Conservation (phyloP, 441 rosid genomes). For the Eutrema salsugineum region DNA sequence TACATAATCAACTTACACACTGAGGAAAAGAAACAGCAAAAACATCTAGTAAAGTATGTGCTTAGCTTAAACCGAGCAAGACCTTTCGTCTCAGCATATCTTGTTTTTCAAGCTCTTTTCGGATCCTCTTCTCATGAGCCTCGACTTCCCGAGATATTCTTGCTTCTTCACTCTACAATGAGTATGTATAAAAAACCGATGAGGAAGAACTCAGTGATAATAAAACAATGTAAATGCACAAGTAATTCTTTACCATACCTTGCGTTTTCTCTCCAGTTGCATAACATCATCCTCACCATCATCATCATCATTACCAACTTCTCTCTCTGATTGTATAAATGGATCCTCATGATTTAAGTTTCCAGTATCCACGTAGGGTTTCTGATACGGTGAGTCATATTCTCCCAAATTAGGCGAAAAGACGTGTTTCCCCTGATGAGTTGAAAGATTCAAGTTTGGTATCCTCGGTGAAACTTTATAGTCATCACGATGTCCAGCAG, state of each 20-base stretch:
- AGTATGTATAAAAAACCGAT: slow-evolving; percentile 7
- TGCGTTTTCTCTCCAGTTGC: slow-evolving; percentile 67
- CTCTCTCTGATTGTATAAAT: slow-evolving; percentile 49
- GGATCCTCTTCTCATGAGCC: slow-evolving; percentile 79
- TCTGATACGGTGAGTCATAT: slow-evolving; percentile 45
- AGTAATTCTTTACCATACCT: slow-evolving; percentile 38
- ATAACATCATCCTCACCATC: slow-evolving; percentile 58
- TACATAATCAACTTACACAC: slow-evolving; percentile 27
- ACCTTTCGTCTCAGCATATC: slow-evolving; percentile 88
- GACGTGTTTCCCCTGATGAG: slow-evolving; percentile 57
- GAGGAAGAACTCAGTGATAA: not conserved
- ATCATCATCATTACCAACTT: slow-evolving; percentile 49
- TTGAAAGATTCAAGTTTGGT: slow-evolving; percentile 63
- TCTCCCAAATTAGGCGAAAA: slow-evolving; percentile 49
- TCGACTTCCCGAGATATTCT: slow-evolving; percentile 84
- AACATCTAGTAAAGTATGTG: not conserved
- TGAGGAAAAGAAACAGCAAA: slow-evolving; percentile 9
- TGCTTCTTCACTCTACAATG: slow-evolving; percentile 74
- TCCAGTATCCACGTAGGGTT: slow-evolving; percentile 39
- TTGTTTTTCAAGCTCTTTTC: slow-evolving; percentile 89
- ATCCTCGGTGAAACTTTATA: slow-evolving; percentile 48
- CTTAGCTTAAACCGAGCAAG: slow-evolving; percentile 10
- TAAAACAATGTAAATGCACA: not conserved
- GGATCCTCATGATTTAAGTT: slow-evolving; percentile 47
- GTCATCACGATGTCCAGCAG: slow-evolving; percentile 39